Percentiles rank a stretch among this genome's conserved stretches.
Evolutionary conservation across 2,329 filamentous ascomycete species (phyloP).

Genomic region (Cercospora brassicicola): DNA sequence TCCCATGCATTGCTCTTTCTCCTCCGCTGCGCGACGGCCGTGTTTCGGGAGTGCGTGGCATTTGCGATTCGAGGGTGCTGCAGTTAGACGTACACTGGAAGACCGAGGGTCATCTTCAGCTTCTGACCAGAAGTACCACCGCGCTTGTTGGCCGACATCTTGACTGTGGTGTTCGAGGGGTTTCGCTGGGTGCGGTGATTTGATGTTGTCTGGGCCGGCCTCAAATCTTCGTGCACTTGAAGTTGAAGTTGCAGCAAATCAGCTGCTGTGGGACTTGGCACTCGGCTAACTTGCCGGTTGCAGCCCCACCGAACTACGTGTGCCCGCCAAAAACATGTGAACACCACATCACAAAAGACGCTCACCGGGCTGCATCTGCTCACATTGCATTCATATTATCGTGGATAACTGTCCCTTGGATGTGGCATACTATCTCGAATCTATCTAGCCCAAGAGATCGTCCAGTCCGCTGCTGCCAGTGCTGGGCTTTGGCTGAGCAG

Average conservation of each 20-base stretch:
- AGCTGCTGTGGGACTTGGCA: constrained; percentile 2
- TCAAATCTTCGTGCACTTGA: constrained; percentile 3
- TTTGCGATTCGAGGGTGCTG: constrained; percentile 13
- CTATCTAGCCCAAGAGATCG: constrained; percentile 47
- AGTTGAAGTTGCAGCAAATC: constrained; percentile 2
- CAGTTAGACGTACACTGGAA: constrained; percentile 82
- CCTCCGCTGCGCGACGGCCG: not conserved
- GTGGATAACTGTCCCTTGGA: not conserved
- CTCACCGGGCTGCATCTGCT: not conserved
- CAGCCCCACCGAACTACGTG: not conserved
- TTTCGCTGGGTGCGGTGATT: constrained; percentile 21
- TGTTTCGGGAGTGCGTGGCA: not conserved
- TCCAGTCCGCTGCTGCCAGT: constrained; percentile 38
- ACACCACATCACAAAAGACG: not conserved
- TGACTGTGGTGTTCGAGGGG: constrained; percentile 8
- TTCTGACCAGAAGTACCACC: constrained; percentile 98
- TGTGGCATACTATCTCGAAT: not conserved
- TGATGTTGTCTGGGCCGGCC: constrained; percentile 6
- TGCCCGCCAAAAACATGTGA: not conserved
- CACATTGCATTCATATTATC: not conserved
- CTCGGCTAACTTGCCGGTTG: not conserved
- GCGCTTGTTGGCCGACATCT: constrained; percentile 40
- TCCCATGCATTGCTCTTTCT: constrained; percentile 7
- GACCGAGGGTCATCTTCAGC: constrained; percentile 99
- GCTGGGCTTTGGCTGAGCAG: constrained; percentile 28